A percentile compares a stretch with the other conserved stretches of the same genome.
Evolutionary conservation across 495 filamentous ascomycete genomes (phyloP).

Genomic region (Xylaria castorea): DNA sequence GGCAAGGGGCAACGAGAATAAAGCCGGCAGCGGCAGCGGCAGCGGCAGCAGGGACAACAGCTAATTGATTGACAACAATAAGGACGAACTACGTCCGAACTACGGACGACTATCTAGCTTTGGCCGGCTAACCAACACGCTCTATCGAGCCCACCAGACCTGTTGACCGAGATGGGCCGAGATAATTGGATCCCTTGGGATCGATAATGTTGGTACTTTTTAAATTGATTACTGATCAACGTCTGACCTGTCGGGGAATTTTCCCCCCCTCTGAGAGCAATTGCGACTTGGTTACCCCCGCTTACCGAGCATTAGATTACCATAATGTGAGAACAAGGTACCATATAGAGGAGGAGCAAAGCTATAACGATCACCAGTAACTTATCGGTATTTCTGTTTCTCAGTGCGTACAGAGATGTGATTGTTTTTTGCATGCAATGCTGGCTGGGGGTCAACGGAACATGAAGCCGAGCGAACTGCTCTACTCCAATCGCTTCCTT

Average conservation of each 20-base stretch:
- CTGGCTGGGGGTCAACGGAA: constrained; percentile 3
- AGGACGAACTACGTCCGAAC: background rate
- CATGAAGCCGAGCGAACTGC: constrained; percentile 8
- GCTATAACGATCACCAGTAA: background rate
- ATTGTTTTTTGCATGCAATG: constrained; percentile 9
- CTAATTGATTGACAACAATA: background rate
- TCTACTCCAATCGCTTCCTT: constrained; percentile 20
- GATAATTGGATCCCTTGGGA: background rate
- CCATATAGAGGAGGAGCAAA: constrained; percentile 11
- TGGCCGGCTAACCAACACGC: background rate
- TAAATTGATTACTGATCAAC: constrained; percentile 27
- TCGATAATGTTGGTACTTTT: constrained; percentile 4
- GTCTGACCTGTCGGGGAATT: background rate
- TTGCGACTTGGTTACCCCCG: background rate
- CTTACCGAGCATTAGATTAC: constrained; percentile 9
- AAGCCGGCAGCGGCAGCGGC: background rate
- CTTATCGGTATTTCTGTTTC: constrained; percentile 6
- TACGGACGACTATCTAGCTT: background rate
- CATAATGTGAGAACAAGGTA: background rate
- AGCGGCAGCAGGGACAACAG: background rate
- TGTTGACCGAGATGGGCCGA: background rate
- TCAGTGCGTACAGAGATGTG: background rate
- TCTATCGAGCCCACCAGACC: background rate
- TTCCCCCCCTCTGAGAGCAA: background rate
- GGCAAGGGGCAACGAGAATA: background rate